Evolutionary conservation across 495 filamentous ascomycete genomes (phyloP), one percentile per base, ranked within the genome.

Genomic region (Chaetomium cochliodes): DNA sequence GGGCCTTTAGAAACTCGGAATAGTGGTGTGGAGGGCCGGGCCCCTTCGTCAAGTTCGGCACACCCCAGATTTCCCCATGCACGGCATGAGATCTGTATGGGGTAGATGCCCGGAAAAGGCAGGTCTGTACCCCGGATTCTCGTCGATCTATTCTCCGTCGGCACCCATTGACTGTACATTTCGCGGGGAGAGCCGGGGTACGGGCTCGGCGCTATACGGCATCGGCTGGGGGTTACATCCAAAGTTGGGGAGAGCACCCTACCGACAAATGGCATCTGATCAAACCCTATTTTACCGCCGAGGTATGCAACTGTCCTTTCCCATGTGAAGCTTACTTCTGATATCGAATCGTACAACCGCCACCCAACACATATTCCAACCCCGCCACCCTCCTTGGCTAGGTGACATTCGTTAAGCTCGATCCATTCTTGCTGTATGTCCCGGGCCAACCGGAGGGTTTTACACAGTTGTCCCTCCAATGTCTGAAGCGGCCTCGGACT

Each of bases 81-180:
- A 60, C 58, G 26, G 44, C 26, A 39, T 50, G 8, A 50, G 44
- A 52, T 52, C 47, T 25, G 9, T 52, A 52, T 26, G 30, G 46
- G 30, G 47, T 12, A 25, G 30, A n/a, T 11, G 16, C 13, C 33
- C 56, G 16, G n/a, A 58, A 58, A 28, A 30, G 41, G 47, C 44
- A 50, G 55, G 33, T 44, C 30, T 26, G 37, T 59, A 60, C 63
- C 63, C 63, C 63, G 47, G 63, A 60, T 65, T 54, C 26, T 44
- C 46, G 16, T 64, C 62, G 26, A 50, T 50, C 5, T 5, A 4
- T 15, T 26, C 28, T 16, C 44, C 28, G 7, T 42, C 3, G 18
- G 11, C 22, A 26, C 13, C 44, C 28, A 16, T 42, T 13, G 18
- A 12, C 22, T 23, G 47, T 15, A 37, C 11, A 23, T 18, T 59